Base-by-base conservation (phyloP, 2,329 filamentous ascomycete genomes). In the Penicillium nordicum region DNA sequence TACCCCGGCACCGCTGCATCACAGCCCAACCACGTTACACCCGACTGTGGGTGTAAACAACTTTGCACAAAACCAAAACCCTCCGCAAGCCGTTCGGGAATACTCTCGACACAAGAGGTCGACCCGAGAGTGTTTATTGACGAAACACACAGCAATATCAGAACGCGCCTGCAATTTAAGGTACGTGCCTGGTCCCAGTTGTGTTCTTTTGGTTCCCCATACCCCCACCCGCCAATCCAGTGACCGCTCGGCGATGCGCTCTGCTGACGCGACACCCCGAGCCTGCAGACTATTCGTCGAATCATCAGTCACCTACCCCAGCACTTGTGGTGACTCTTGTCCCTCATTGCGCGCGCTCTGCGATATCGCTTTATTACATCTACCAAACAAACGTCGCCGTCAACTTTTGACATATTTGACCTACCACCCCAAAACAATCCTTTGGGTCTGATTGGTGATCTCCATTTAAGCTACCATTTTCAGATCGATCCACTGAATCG, bases 21-120 rank as follows among this genome's bases (percentile, higher is more conserved):
- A 72, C 67, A 74, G 74, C 75, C 75, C 74, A 76, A 78, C 74
- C 72, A 73, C 71, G 70, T 74, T 72, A 72, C 70, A 72, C 64
- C 66, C 64, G 53, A 61, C 64, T 23, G 61, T 67, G 63, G 63
- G 63, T 62, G 63, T 69, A 63, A 62, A 64, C 54, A 56, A 55
- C 63, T 69, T 64, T 64, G 64, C 67, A 66, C 67, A 71, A 71
- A 72, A 72, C 54, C 62, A 65, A 41, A 67, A 63, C 63, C 62
- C 63, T 68, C 68, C 66, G 57, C 60, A 53, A 53, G 56, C 58
- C 48, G 57, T 62, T 67, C 50, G 55, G 65, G 61, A 64, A 63
- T 57, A 57, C 62, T 63, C 58, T 60, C 57, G 57, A 53, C 62
- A 63, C 61, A 60, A 44, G 38, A 51, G 29, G 38, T 51, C 11